Evolutionary conservation across 192 early-diverging fungal genomes (phyloP).

Genomic region (Lobosporangium transversale): DNA sequence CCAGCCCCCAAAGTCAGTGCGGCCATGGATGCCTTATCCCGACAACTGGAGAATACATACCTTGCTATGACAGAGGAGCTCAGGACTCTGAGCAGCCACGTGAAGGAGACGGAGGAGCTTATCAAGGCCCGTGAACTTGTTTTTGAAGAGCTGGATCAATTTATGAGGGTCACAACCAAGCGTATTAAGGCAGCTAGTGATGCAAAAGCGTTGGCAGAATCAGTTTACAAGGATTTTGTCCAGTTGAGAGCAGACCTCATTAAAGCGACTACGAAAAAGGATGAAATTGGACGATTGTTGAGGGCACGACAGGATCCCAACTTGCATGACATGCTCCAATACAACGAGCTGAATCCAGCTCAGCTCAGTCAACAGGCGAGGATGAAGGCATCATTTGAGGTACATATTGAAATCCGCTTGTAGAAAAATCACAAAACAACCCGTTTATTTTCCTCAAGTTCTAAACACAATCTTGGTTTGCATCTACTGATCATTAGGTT

Average conservation of each 20-base stretch:
- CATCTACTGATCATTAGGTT: constrained; percentile 20
- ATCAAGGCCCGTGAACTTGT: constrained; percentile 45
- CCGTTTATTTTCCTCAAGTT: too few species aligned
- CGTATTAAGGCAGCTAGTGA: constrained; percentile 31
- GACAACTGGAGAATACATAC: constrained; percentile 44
- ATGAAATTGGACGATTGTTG: constrained; percentile 30
- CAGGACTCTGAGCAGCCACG: constrained; percentile 27
- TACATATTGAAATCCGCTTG: too few species aligned
- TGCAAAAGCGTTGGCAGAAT: constrained; percentile 11
- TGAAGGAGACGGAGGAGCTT: constrained; percentile 35
- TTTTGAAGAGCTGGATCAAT: constrained; percentile 44
- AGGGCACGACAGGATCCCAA: constrained; percentile 35
- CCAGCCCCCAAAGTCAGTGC: constrained; percentile 31
- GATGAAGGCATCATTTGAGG: constrained; percentile 35
- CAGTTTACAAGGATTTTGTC: constrained; percentile 16
- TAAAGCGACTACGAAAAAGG: constrained; percentile 42
- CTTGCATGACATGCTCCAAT: constrained; percentile 20
- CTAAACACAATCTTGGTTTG: too few species aligned
- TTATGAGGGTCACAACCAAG: constrained; percentile 22
- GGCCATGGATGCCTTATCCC: constrained; percentile 42
- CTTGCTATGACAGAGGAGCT: constrained; percentile 48
- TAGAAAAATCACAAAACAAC: too few species aligned
- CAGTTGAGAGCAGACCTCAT: constrained; percentile 29
- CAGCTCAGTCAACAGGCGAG: constrained; percentile 24
- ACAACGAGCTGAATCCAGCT: constrained; percentile 31